Evolutionary conservation across 225 moss, liverwort and hornwort genomes (phyloP), one percentile per base, ranked within the genome.

Genomic region (Neckera pumila): DNA sequence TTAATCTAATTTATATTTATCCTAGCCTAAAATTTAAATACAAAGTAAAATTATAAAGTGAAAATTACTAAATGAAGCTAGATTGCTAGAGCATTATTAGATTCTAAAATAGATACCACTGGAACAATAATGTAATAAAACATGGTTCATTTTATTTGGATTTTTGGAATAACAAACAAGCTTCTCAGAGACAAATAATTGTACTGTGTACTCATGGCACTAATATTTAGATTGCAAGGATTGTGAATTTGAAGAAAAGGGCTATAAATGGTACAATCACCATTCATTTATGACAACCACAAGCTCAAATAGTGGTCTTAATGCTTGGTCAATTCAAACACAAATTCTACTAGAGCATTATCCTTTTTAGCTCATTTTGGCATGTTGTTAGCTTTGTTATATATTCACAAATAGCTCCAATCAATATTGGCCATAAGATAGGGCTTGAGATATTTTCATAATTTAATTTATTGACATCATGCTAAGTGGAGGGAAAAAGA

Each of bases 371-470:
- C 2, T 76, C 22, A 76, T 34, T 76, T 21, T 22, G 22, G 8
- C 3, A 76, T 53, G 9, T 36, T 36, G 1, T 21, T 36, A 36
- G 76, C 34, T 53, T 76, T 14, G 2, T 36, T 53, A 2, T 23
- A 54, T 54, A 6, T 14, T 76, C 9, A 14, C 36, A 54, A 76
- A 36, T 54, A 76, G 3, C 9, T 54, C 14, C 36, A 53, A 76
- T 34, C 2, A 33, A 49, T 12, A 2, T 75, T 75, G 20, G 1
- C 2, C 3, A 34, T 9, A 53, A 34, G 5, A 34, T 53, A 22
- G 0, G 3, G 33, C 0, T 75, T 33, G 3, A 51, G 1, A 2
- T 21, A 8, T 22, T 76, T 53, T 2, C 0, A 34, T 76, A 53
- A 1, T 33, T 73, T 53, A 34, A 51, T 22, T 22, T 51, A 34